These are phyloP conservation scores for Leishmania amazonensis DNA, from an alignment of 208 protist genomes.

Conservation along the genomic window DNA sequence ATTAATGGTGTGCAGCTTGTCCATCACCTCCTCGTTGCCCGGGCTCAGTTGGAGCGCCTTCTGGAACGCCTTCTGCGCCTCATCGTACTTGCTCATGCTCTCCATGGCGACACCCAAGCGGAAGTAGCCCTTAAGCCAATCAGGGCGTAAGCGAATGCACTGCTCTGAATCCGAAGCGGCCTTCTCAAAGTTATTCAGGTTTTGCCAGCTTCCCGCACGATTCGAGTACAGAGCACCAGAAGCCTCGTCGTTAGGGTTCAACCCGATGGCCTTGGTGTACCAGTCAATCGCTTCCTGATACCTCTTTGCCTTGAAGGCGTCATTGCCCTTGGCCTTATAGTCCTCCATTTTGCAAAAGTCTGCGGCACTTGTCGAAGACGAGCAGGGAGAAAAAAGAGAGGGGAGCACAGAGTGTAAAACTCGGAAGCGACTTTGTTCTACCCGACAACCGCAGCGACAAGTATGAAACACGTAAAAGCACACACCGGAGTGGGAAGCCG, in stretches of 20 bases:
- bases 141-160: conserved; percentile 85
- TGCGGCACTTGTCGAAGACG: neutral
- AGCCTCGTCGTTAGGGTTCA: conserved; percentile 77
- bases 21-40: conserved; percentile 78
- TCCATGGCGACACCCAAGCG: conserved; percentile 85
- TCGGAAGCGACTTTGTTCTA: neutral
- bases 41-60: conserved; percentile 77
- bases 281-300: conserved; percentile 89
- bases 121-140: conserved; percentile 93
- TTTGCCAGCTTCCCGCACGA: conserved; percentile 85
- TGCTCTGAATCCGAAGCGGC: conserved; percentile 77
- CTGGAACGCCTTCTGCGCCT: conserved; percentile 83
- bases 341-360: conserved; percentile 54
- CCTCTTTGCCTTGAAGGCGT: conserved; percentile 88
- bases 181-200: conserved; percentile 73
- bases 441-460: neutral
- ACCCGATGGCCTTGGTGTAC: conserved; percentile 91
- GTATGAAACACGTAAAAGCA: neutral
- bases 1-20: conserved; percentile 76
- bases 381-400: neutral
- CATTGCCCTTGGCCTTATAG: conserved; percentile 91
- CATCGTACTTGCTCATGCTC: conserved; percentile 69
- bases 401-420: neutral
- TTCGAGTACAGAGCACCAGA: conserved; percentile 90
- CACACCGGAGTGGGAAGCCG: too few species aligned